phyloP scores from a whole-genome alignment of 768 basidiomycete genomes.

The Xerocomus potaroensis region DNA sequence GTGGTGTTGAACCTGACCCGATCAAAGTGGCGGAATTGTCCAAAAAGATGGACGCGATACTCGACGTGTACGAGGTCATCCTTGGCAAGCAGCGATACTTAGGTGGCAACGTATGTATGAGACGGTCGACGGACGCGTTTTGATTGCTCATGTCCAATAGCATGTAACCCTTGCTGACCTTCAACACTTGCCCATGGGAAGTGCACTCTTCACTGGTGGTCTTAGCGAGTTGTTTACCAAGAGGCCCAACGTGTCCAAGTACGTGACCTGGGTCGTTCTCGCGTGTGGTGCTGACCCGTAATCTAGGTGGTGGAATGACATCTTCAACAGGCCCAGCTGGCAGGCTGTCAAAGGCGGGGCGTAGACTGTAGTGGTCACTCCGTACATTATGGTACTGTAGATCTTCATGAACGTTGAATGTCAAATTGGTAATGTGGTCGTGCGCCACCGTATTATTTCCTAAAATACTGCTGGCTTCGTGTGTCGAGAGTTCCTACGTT shows the following conservation, averaged over 20 bases:
- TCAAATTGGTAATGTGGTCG: no score
- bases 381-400: background rate
- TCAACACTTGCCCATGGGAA: conserved; percentile 18
- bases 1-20: background rate
- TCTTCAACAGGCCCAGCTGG: conserved; percentile 45
- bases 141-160: background rate
- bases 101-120: conserved; percentile 29
- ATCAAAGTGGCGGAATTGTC: background rate
- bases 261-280: conserved; percentile 5
- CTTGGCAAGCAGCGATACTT: conserved; percentile 33
- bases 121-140: background rate
- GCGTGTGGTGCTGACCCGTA: conserved; percentile 2
- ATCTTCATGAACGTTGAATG: background rate
- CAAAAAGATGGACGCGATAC: conserved; percentile 28
- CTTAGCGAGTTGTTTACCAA: no score
- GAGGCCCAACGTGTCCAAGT: conserved; percentile 45
- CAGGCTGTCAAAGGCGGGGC: conserved; percentile 38
- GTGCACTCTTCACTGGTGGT: conserved; percentile 1
- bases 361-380: background rate
- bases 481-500: no score
- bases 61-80: conserved; percentile 33
- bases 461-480: no score
- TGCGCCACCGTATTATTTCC: no score
- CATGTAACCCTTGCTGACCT: conserved; percentile 20
- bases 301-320: conserved; percentile 50